Evolutionary conservation across 1,284 basidiomycete species (phyloP).

Genomic region (Exobasidium rhododendri): DNA sequence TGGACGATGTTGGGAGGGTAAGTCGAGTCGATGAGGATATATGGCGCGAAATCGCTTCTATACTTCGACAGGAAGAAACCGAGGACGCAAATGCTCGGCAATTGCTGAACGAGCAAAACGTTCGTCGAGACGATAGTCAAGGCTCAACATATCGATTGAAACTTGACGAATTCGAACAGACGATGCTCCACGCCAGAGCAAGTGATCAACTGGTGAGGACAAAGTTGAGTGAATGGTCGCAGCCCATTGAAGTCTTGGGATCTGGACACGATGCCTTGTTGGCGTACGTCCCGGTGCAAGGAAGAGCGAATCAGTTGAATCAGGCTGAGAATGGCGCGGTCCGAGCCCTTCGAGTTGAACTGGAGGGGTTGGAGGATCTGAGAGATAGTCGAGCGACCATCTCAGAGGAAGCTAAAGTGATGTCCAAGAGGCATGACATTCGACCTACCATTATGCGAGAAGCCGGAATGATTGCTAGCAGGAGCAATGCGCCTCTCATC

Average conservation of each 20-base stretch:
- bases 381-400: constrained; percentile 60
- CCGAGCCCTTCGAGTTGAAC: constrained; percentile 68
- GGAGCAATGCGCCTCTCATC: constrained; percentile 57
- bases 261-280: constrained; percentile 15
- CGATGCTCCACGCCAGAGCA: constrained; percentile 33
- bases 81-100: not conserved
- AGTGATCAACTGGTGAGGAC: constrained; percentile 59
- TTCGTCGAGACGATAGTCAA: not conserved
- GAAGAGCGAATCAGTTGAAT: not conserved
- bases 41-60: constrained; percentile 62
- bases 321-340: constrained; percentile 39
- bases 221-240: constrained; percentile 33
- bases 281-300: not conserved
- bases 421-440: constrained; percentile 73
- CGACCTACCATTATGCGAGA: constrained; percentile 67
- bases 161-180: constrained; percentile 30
- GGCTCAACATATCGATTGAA: constrained; percentile 8
- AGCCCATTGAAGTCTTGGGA: constrained; percentile 23
- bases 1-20: constrained; percentile 68
- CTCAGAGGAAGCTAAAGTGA: constrained; percentile 66
- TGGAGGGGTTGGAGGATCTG: constrained; percentile 78
- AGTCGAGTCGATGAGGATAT: constrained; percentile 43
- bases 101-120: not conserved
- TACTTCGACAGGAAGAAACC: not conserved
- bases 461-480: constrained; percentile 58